These are phyloP conservation scores for Limtongia smithiae DNA, from an alignment of 805 yeast species.

Conservation along the genomic window DNA sequence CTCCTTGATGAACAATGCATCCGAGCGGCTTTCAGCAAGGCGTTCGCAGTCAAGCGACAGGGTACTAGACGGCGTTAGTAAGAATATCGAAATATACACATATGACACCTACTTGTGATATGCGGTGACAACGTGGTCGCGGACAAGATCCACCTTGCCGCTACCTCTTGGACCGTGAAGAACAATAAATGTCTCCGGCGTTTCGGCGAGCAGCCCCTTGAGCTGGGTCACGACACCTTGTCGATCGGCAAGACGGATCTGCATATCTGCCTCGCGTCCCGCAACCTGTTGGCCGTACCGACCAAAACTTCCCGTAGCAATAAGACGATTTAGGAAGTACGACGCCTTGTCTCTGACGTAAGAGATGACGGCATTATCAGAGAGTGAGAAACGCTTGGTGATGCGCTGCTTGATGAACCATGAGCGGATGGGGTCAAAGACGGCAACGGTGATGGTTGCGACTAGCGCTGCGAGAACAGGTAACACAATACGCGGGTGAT, in stretches of 20 bases:
- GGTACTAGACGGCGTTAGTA: slow-evolving; percentile 37
- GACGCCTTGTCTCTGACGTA: slow-evolving; percentile 33
- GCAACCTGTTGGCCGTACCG: not conserved
- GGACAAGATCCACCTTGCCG: slow-evolving; percentile 80
- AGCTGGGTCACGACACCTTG: slow-evolving; percentile 63
- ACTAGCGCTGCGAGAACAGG: slow-evolving; percentile 75
- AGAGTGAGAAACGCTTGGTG: slow-evolving; percentile 39
- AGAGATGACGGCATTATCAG: slow-evolving; percentile 30
- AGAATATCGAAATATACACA: not conserved
- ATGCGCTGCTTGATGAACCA: slow-evolving; percentile 73
- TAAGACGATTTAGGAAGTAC: slow-evolving; percentile 5
- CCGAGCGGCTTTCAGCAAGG: slow-evolving; percentile 69
- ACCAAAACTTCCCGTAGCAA: slow-evolving; percentile 11
- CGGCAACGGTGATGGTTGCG: slow-evolving; percentile 75
- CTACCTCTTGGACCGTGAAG: slow-evolving; percentile 92
- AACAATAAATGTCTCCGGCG: slow-evolving; percentile 83
- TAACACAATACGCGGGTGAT: slow-evolving; percentile 77
- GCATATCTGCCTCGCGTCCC: slow-evolving; percentile 3
- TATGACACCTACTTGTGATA: slow-evolving; percentile 40
- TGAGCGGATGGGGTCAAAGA: slow-evolving; percentile 91
- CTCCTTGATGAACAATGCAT: slow-evolving; percentile 59
- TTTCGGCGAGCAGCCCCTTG: slow-evolving; percentile 78
- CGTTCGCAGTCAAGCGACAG: slow-evolving; percentile 73
- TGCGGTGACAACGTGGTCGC: slow-evolving; percentile 59
- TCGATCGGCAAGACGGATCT: slow-evolving; percentile 61